phyloP scores from a whole-genome alignment of 192 early-diverging fungal species.

The Coemansia sp. region DNA sequence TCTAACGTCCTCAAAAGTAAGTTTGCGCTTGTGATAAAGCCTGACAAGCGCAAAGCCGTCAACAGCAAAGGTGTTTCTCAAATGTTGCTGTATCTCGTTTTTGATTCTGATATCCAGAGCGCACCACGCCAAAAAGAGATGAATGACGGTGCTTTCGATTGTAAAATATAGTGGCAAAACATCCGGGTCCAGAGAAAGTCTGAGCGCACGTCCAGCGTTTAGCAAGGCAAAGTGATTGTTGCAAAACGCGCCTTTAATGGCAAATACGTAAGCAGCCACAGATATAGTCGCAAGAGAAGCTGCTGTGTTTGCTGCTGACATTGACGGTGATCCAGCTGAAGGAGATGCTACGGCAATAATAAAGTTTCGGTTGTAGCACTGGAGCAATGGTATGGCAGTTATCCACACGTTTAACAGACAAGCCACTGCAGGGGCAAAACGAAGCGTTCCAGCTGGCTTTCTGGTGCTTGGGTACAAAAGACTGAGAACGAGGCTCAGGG shows the following conservation, averaged over 20 bases:
- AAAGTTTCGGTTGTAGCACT: neutral
- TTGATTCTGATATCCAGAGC: neutral
- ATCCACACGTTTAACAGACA: slow-evolving; percentile 1
- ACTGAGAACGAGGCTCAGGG: neutral
- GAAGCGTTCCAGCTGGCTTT: neutral
- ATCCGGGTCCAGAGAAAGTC: neutral
- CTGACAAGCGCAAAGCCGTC: neutral
- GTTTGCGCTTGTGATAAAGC: neutral
- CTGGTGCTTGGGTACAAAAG: neutral
- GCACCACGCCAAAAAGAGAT: neutral
- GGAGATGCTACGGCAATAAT: neutral
- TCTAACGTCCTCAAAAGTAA: neutral
- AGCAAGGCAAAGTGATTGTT: neutral
- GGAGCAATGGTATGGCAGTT: neutral
- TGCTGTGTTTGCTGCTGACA: neutral
- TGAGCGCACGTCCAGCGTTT: neutral
- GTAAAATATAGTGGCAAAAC: neutral
- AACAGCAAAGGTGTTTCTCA: neutral
- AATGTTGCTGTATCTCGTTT: neutral
- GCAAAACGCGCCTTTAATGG: neutral
- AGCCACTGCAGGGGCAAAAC: neutral
- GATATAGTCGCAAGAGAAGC: neutral
- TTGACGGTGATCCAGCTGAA: neutral
- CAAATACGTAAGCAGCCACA: neutral
- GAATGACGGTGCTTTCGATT: neutral